Conservation (phyloP, 1,284 basidiomycete species). For the Termitomyces sp. region DNA sequence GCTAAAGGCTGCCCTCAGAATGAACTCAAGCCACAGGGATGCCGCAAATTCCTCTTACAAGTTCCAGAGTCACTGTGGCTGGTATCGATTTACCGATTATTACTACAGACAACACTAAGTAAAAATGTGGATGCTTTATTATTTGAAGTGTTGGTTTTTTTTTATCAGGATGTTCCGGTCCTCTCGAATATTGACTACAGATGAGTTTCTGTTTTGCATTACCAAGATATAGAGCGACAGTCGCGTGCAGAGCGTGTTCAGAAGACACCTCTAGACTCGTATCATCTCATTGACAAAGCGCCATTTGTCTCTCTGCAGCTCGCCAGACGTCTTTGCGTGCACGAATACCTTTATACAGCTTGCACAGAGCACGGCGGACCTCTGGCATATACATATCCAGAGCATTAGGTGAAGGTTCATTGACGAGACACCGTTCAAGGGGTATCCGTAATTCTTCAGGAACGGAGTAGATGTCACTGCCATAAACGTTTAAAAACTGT, state of each 20-base stretch:
- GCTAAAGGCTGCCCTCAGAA: neutral
- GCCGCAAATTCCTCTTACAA: neutral
- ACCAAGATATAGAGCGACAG: too few relatives aligned
- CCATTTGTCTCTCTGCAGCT: slow-evolving; percentile 16
- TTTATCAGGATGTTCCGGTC: too few relatives aligned
- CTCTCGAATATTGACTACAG: too few relatives aligned
- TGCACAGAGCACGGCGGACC: slow-evolving; percentile 76
- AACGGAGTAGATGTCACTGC: slow-evolving; percentile 79
- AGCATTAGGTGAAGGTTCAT: slow-evolving; percentile 70
- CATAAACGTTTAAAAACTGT: neutral
- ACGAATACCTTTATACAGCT: slow-evolving; percentile 80
- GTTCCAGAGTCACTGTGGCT: neutral
- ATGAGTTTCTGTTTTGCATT: too few relatives aligned
- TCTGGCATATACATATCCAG: slow-evolving; percentile 77
- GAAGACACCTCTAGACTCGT: neutral
- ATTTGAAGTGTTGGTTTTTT: neutral
- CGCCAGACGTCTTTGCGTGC: slow-evolving; percentile 75
- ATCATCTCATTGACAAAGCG: neutral
- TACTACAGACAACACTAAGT: neutral
- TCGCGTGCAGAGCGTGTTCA: neutral
- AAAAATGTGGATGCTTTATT: neutral
- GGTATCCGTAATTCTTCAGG: slow-evolving; percentile 77
- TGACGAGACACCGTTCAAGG: slow-evolving; percentile 84
- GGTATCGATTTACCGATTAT: neutral
- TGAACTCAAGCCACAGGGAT: neutral